Evolutionary conservation across 805 yeast genomes (phyloP), one percentile per base, ranked within the genome.

Genomic region (Candida jianshihensis): DNA sequence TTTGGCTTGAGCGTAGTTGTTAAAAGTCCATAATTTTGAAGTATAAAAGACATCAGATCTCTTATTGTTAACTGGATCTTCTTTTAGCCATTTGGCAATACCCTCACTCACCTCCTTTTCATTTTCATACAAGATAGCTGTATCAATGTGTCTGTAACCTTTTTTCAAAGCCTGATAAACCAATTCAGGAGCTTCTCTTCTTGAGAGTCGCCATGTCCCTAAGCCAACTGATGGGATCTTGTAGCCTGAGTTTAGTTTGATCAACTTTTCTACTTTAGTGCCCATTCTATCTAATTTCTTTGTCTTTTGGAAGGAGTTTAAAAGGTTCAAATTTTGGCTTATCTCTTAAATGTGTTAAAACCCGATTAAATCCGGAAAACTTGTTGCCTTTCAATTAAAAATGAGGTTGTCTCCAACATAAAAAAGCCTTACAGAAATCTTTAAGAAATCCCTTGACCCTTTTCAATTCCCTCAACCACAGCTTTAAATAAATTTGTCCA

Each of bases 141-240:
- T 64, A 52, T 85, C 92, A 40, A 84, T 61, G 49, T 80, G 90
- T 46, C 92, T 70, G 55, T 81, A 84, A 1, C 94, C 94, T 12
- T 55, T 61, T 22, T 65, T 57, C 40, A 84, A 65, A 1, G 89
- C 92, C 21, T 65, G 53, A 45, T 70, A 64, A 0, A 77, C 80
- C 19, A 75, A 49, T 0, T 63, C 58, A 4, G 56, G 40, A 1
- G 79, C 64, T 8, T 60, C 59, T 1, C 47, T 45, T 1, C 49
- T 40, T 4, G 75, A 64, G 4, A 75, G 46, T 20, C 59, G 48
- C 56, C 70, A 78, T 5, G 75, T 69, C 1, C 86, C 85, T 15
- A 70, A 60, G 0, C 75, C 85, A 19, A 78, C 59, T 1, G 65
- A 63, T 8, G 86, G 85, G 33, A 79, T 74, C 9, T 53, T 50